phyloP scores from a whole-genome alignment of 2,329 filamentous ascomycete genomes.

The Blumeria graminis region DNA sequence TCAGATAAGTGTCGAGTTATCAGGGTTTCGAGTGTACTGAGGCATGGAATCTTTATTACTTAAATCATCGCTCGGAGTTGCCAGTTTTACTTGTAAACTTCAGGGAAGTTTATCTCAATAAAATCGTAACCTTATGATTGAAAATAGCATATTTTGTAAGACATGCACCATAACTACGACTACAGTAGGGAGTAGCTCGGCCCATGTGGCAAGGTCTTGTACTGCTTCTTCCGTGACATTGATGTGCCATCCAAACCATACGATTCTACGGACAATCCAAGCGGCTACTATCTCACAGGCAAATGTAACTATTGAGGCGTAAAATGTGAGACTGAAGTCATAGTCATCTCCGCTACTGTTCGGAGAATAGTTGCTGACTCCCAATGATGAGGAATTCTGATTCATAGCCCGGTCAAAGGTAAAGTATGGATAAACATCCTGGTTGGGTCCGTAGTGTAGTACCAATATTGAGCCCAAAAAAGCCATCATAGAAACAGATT shows the following conservation, averaged over 20 bases:
- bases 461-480: constrained; percentile 42
- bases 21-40: no score
- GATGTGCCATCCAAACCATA: constrained; percentile 32
- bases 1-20: no score
- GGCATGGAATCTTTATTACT: no score
- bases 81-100: no score
- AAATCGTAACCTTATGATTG: constrained; percentile 40
- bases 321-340: constrained; percentile 38
- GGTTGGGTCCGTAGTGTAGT: constrained; percentile 41
- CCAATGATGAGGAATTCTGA: not conserved
- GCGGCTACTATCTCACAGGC: constrained; percentile 39
- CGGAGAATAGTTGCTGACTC: not conserved
- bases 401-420: constrained; percentile 26
- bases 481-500: constrained; percentile 43
- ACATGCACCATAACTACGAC: constrained; percentile 43
- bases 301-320: constrained; percentile 39
- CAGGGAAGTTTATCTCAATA: constrained; percentile 6
- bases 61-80: no score
- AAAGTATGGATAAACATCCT: constrained; percentile 45
- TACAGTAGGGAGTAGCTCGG: constrained; percentile 40
- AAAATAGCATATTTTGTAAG: constrained; percentile 48
- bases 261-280: constrained; percentile 31
- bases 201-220: constrained; percentile 39
- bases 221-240: constrained; percentile 40
- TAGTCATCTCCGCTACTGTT: constrained; percentile 19